A percentile compares a stretch with the other conserved stretches of the same genome.
Evolutionary conservation across 805 yeast species (phyloP).

Genomic region (Debaryomyces tyrocola): DNA sequence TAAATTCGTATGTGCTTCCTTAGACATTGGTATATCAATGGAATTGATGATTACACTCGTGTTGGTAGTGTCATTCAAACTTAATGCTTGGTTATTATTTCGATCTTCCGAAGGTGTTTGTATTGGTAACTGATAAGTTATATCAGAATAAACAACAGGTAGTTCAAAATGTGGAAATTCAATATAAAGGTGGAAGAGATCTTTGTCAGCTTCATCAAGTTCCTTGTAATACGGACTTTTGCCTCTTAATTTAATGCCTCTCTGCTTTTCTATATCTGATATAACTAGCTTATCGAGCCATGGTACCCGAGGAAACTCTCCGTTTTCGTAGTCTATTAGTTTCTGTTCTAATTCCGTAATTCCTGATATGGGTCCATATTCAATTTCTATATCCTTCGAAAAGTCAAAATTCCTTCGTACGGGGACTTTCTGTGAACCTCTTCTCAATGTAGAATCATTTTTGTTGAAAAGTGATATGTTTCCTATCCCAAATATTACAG

Average conservation of each 20-base stretch:
- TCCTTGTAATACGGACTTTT: neutral
- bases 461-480: slow-evolving; percentile 58
- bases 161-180: slow-evolving; percentile 45
- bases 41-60: slow-evolving; percentile 36
- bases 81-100: neutral
- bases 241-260: slow-evolving; percentile 7
- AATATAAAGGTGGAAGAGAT: slow-evolving; percentile 28
- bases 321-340: slow-evolving; percentile 64
- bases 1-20: neutral
- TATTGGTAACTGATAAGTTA: slow-evolving; percentile 13
- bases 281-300: slow-evolving; percentile 78
- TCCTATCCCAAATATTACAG: slow-evolving; percentile 59
- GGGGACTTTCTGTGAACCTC: slow-evolving; percentile 63
- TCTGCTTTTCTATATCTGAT: slow-evolving; percentile 48
- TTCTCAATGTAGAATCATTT: slow-evolving; percentile 54
- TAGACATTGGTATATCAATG: slow-evolving; percentile 29
- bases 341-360: slow-evolving; percentile 45
- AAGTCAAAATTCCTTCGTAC: slow-evolving; percentile 15
- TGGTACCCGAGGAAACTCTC: slow-evolving; percentile 56
- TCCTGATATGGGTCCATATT: slow-evolving; percentile 19
- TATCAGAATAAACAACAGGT: slow-evolving; percentile 43
- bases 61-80: slow-evolving; percentile 15
- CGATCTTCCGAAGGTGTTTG: neutral
- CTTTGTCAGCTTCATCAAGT: slow-evolving; percentile 1
- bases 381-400: slow-evolving; percentile 17